phyloP scores from a whole-genome alignment of 2,329 filamentous ascomycete species.

The Diaporthe sp. region DNA sequence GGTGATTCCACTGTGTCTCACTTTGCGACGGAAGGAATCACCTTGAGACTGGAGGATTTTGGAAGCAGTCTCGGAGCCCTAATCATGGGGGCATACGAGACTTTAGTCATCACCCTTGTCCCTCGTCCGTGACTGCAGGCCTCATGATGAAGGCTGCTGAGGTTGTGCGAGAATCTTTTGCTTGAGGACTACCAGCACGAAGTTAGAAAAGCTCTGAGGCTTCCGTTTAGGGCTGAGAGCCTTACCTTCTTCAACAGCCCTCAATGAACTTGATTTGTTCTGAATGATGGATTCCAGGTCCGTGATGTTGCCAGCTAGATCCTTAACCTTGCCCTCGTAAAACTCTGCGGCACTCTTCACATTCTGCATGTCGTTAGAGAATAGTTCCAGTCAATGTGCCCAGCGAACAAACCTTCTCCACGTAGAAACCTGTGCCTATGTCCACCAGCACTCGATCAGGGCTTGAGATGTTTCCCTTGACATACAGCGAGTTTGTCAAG shows the following conservation, averaged over 20 bases:
- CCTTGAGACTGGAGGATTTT: background rate
- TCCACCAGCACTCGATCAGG: conserved; percentile 88
- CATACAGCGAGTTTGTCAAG: conserved; percentile 93
- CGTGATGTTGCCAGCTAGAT: conserved; percentile 66
- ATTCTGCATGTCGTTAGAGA: conserved; percentile 53
- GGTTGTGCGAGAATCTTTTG: conserved; percentile 53
- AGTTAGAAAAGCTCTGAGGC: conserved; percentile 15
- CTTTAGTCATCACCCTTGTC: background rate
- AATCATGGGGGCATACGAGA: background rate
- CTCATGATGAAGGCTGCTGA: conserved; percentile 38
- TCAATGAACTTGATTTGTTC: conserved; percentile 85
- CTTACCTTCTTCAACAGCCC: conserved; percentile 88
- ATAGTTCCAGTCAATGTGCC: too few relatives aligned
- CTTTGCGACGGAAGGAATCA: background rate
- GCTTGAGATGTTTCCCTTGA: conserved; percentile 83
- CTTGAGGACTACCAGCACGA: conserved; percentile 51
- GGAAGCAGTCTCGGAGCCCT: background rate
- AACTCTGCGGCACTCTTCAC: conserved; percentile 67
- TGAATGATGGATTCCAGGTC: conserved; percentile 71
- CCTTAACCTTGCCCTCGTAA: conserved; percentile 69
- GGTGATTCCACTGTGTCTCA: background rate
- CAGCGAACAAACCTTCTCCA: conserved; percentile 80
- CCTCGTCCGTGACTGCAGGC: background rate
- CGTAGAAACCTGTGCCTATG: conserved; percentile 92
- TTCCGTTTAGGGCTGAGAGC: background rate